Evolutionary conservation across 2,329 filamentous ascomycete genomes (phyloP).

Genomic region (Pseudocercospora cruenta): DNA sequence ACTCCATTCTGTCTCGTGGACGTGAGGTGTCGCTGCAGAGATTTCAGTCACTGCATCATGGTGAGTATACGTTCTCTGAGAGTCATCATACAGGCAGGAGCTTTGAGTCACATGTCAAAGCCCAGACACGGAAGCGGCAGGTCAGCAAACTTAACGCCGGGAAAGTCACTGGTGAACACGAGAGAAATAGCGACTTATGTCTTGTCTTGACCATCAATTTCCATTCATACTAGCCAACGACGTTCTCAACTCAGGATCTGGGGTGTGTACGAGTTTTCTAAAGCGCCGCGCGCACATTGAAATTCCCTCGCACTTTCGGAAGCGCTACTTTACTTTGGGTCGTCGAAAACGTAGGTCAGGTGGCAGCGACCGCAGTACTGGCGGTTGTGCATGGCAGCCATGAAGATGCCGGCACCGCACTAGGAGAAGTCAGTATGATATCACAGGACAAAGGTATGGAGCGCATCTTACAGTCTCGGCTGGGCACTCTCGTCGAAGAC

Average conservation of each 20-base stretch:
- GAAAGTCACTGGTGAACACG: neutral
- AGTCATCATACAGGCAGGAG: neutral
- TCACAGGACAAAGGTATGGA: neutral
- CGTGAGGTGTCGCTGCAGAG: too few relatives aligned
- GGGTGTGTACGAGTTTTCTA: neutral
- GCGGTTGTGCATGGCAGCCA: conserved; percentile 99
- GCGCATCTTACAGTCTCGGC: conserved; percentile 73
- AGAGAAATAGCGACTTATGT: neutral
- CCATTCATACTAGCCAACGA: neutral
- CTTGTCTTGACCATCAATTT: neutral
- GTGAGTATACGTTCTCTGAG: neutral
- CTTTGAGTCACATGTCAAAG: neutral
- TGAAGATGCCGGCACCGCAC: conserved; percentile 99
- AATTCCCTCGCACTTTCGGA: neutral
- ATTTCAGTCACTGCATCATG: neutral
- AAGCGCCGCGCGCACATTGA: neutral
- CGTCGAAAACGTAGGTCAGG: conserved; percentile 72
- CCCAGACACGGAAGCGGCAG: neutral
- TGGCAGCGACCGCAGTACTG: conserved; percentile 87
- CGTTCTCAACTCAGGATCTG: neutral
- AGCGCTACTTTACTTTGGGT: conserved; percentile 43
- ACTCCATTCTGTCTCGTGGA: too few relatives aligned
- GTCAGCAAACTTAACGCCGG: neutral
- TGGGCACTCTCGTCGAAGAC: conserved; percentile 96
- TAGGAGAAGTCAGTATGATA: conserved; percentile 43